Evolutionary conservation across 495 filamentous ascomycete genomes (phyloP), one percentile per base, ranked within the genome.

Genomic region (Penicillium nucicola): DNA sequence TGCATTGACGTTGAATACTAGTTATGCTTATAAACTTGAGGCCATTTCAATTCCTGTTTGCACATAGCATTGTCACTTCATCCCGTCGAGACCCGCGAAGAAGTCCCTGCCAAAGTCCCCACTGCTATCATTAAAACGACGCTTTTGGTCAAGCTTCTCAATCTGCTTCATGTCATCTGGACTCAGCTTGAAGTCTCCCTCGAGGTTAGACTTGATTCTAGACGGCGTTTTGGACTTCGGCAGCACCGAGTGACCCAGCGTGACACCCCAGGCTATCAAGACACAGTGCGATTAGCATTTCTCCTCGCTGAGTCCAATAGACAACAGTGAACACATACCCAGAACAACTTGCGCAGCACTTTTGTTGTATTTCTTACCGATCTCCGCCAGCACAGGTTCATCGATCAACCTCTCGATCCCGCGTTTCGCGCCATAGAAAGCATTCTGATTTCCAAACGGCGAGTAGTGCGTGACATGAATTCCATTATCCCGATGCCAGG

Each of bases 381-480:
- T 76, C 34, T 82, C 75, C 11, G 70, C 70, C 23, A 88, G 66
- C 1, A 76, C 70, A 0, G 83, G 78, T 39, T 88, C 83, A 7
- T 87, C 77, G 48, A 85, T 81, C 14, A 86, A 50, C 55, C 80
- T 79, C 1, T 68, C 74, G 55, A 81, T 63, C 18, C 74, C 67
- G 43, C 71, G 65, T 10, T 69, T 76, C 2, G 53, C 60, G 19
- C 71, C 61, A 56, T 89, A 90, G 17, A 79, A 69, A 40, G 77
- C 69, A 57, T 89, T 89, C 62, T 82, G 81, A 61, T 90, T 89
- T 31, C 84, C 87, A 25, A 90, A 84, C 2, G 85, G 84, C 13
- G 79, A 84, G 62, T 87, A 88, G 20, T 82, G 80, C 33, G 77
- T 82, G 28, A 87, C 66, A 53, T 82, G 81, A 46, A 88, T 84